Base-by-base conservation (phyloP, 164 flowering plant species). In the Annona squamosa region DNA sequence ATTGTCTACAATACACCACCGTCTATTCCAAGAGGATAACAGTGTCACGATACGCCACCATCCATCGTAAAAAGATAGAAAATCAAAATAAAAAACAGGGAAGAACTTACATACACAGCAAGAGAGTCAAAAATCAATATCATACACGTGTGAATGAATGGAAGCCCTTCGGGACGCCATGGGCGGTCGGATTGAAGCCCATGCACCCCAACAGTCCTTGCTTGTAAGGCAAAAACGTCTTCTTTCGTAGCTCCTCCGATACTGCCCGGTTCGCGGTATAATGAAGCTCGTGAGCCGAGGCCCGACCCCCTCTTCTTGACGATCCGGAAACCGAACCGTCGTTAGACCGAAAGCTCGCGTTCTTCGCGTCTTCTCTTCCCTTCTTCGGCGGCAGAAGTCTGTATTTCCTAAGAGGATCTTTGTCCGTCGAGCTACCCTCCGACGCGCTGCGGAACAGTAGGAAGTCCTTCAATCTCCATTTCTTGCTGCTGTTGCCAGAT, bases 401-500 rank as follows among this genome's bases (percentile, higher is more conserved):
- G 78, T 84, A 88, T 76, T 87, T 94, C 77, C 85, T 89, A 42
- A 91, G 69, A 0, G 90, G 87, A 66, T 95, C 91, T 74, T 85
- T 92, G 17, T 84, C 91, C 41, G 85, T 65, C 2, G 93, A 89
- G 17, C 93, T 74, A 5, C 99, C 99, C 73, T 93, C 99, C 2
- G 99, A 96, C 57, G 97, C 97, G 74, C 97, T 93, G 44, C 98
- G 80, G 71, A 96, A 93, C 80, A 96, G 77, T 17, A 95, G 73
- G 9, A 92, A 82, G 66, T 93, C 98, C 77, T 73, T 91, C 46
- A 93, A 61, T 9, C 84, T 89, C 99, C 99, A 95, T 76, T 85
- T 89, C 70, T 73, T 86, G 43, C 70, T 13, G 45, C 43, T 26
- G 26, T 52, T 10, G 44, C 64, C 65, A 26, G 9, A 17, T 2